A percentile compares a stretch with the other conserved stretches of the same genome.
phyloP scores from a whole-genome alignment of 2,329 filamentous ascomycete species.

The Fusarium pseudograminearum region DNA sequence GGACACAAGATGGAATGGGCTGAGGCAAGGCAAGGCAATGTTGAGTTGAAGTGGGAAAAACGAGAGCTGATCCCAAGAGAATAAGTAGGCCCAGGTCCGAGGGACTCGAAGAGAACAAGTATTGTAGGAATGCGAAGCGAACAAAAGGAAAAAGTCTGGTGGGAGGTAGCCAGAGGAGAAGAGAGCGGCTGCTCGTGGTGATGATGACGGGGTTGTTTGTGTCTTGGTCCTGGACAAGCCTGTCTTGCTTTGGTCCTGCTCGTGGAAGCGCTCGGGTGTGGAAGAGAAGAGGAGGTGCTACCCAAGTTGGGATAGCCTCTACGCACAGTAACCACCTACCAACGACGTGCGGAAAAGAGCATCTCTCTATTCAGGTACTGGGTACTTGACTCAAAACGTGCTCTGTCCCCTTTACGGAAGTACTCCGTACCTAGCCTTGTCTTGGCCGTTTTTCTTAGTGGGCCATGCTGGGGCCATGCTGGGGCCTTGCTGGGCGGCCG shows the following conservation, averaged over 20 bases:
- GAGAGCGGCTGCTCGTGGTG: conserved; percentile 34
- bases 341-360: conserved; percentile 22
- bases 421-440: conserved; percentile 30
- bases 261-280: conserved; percentile 38
- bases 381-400: conserved; percentile 4
- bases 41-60: conserved; percentile 26
- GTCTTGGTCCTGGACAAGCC: conserved; percentile 32
- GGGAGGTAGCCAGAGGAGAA: conserved; percentile 29
- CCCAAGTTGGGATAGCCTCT: conserved; percentile 38
- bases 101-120: conserved; percentile 18
- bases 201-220: conserved; percentile 39
- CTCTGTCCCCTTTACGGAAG: conserved; percentile 1
- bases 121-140: conserved; percentile 10
- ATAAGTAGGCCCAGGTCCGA: conserved; percentile 29
- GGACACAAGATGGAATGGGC: conserved; percentile 4
- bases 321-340: conserved; percentile 12
- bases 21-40: conserved; percentile 31
- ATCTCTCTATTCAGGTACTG: conserved; percentile 17
- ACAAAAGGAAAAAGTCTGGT: conserved; percentile 23
- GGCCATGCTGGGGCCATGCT: too few species aligned
- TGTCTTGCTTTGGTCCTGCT: conserved; percentile 21
- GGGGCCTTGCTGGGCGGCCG: conserved; percentile 19
- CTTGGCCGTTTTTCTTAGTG: conserved; percentile 32
- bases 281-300: conserved; percentile 42
- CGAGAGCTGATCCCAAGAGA: conserved; percentile 30